Evolutionary conservation across 2,329 filamentous ascomycete species (phyloP).

Genomic region (Lecanicillium sp.): DNA sequence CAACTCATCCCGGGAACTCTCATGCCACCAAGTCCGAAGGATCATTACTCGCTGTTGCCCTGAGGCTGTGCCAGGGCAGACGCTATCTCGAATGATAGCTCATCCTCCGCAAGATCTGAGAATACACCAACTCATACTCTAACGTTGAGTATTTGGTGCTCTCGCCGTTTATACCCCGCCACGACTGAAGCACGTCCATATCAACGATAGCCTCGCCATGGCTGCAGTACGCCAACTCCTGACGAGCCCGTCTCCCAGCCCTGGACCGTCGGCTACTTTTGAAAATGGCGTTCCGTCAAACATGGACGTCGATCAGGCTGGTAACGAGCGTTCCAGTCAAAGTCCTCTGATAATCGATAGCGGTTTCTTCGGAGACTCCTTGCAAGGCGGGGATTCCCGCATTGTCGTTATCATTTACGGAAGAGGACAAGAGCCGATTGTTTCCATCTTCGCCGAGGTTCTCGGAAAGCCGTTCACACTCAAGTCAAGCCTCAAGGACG

Average conservation of each 20-base stretch:
- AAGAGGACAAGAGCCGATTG: slow-evolving; percentile 65
- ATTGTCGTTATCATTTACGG: slow-evolving; percentile 65
- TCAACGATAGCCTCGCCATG: slow-evolving; percentile 21
- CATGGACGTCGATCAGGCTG: slow-evolving; percentile 30
- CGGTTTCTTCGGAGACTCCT: slow-evolving; percentile 39
- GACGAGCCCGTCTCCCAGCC: slow-evolving; percentile 27
- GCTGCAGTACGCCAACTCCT: slow-evolving; percentile 34
- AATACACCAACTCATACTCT: too few relatives aligned
- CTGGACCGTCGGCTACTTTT: slow-evolving; percentile 21
- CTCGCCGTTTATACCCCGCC: not conserved
- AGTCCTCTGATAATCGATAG: slow-evolving; percentile 30
- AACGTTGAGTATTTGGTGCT: too few relatives aligned
- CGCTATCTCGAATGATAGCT: too few relatives aligned
- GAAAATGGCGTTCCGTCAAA: slow-evolving; percentile 17
- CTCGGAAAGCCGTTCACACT: slow-evolving; percentile 66
- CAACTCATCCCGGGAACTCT: too few relatives aligned
- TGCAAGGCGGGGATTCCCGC: slow-evolving; percentile 49
- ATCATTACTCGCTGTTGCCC: too few relatives aligned
- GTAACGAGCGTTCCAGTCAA: slow-evolving; percentile 30
- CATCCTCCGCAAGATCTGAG: too few relatives aligned
- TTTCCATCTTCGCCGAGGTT: slow-evolving; percentile 70
- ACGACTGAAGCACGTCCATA: not conserved
- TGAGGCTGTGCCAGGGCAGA: too few relatives aligned
- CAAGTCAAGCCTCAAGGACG: slow-evolving; percentile 47
- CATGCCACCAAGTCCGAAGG: too few relatives aligned